Evolutionary conservation across 2,329 filamentous ascomycete species (phyloP).

Genomic region (Samsoniella hepiali): DNA sequence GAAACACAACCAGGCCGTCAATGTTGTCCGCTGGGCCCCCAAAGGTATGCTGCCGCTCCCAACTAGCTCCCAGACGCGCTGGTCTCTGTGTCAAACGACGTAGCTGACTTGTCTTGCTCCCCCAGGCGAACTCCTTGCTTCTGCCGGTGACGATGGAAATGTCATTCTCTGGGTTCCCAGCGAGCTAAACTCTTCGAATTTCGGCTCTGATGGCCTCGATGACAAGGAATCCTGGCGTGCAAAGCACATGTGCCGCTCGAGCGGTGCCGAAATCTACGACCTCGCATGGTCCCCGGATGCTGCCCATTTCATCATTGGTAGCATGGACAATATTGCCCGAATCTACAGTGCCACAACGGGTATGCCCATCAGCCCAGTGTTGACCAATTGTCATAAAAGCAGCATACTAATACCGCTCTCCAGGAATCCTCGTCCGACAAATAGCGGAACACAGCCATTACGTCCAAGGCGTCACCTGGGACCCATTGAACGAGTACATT

Average conservation of each 20-base stretch:
- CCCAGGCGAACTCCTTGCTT: conserved; percentile 85
- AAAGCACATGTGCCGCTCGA: conserved; percentile 96
- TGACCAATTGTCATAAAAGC: background rate
- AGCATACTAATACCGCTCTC: background rate
- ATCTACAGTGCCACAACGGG: conserved; percentile 95
- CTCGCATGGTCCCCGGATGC: conserved; percentile 98
- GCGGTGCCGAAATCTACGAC: conserved; percentile 95
- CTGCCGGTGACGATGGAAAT: conserved; percentile 95
- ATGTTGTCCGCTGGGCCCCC: conserved; percentile 94
- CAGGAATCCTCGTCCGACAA: conserved; percentile 71
- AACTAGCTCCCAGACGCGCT: background rate
- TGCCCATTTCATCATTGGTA: conserved; percentile 93
- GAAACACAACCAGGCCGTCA: conserved; percentile 96
- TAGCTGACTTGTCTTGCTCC: conserved; percentile 21
- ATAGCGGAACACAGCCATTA: conserved; percentile 98
- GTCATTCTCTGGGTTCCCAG: conserved; percentile 94
- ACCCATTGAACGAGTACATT: conserved; percentile 95
- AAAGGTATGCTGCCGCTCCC: conserved; percentile 60
- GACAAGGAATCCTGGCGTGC: conserved; percentile 97
- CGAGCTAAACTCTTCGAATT: conserved; percentile 64
- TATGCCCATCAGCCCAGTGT: conserved; percentile 39
- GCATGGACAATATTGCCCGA: conserved; percentile 97
- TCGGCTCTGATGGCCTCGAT: conserved; percentile 81
- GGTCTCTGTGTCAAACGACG: background rate
- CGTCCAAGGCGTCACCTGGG: conserved; percentile 97